A percentile compares a stretch with the other conserved stretches of the same genome.
phyloP scores from a whole-genome alignment of 768 basidiomycete genomes.

The Naganishia friedmannii region DNA sequence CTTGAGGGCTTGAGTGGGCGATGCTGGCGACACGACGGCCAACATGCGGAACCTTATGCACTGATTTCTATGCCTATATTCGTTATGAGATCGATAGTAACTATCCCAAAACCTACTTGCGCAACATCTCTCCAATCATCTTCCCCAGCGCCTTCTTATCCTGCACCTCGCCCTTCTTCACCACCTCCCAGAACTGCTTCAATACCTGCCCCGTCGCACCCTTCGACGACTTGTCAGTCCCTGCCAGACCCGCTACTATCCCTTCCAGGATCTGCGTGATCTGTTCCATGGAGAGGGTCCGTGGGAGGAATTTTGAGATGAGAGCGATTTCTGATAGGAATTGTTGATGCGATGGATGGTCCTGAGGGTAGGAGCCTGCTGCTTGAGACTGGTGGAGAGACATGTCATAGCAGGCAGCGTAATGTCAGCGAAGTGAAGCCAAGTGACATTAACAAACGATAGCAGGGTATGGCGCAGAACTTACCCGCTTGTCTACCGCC shows the following conservation, averaged over 20 bases:
- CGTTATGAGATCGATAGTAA: too few relatives aligned
- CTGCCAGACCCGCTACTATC: constrained; percentile 36
- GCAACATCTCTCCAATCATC: constrained; percentile 44
- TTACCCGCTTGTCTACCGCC: constrained; percentile 46
- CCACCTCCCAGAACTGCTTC: constrained; percentile 42
- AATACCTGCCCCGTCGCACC: constrained; percentile 45
- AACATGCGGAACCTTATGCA: too few relatives aligned
- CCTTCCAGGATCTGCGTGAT: constrained; percentile 35
- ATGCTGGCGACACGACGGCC: too few relatives aligned
- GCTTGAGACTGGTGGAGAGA: constrained; percentile 40
- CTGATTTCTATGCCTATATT: too few relatives aligned
- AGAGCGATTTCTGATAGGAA: constrained; percentile 44
- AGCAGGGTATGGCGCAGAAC: constrained; percentile 4
- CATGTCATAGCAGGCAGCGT: background rate
- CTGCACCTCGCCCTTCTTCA: constrained; percentile 42
- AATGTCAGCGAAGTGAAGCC: too few relatives aligned
- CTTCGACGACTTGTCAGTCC: constrained; percentile 38
- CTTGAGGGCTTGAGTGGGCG: too few relatives aligned
- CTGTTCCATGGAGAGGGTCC: constrained; percentile 35
- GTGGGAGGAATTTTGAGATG: constrained; percentile 43
- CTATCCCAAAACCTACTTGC: constrained; percentile 32
- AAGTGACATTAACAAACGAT: background rate
- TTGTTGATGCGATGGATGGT: constrained; percentile 39
- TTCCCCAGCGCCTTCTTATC: constrained; percentile 50
- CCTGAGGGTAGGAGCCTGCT: constrained; percentile 42